A percentile compares a stretch with the other conserved stretches of the same genome.
Evolutionary conservation across 148 eudicot genomes (phyloP).

Genomic region (Camellia lanceoleosa): DNA sequence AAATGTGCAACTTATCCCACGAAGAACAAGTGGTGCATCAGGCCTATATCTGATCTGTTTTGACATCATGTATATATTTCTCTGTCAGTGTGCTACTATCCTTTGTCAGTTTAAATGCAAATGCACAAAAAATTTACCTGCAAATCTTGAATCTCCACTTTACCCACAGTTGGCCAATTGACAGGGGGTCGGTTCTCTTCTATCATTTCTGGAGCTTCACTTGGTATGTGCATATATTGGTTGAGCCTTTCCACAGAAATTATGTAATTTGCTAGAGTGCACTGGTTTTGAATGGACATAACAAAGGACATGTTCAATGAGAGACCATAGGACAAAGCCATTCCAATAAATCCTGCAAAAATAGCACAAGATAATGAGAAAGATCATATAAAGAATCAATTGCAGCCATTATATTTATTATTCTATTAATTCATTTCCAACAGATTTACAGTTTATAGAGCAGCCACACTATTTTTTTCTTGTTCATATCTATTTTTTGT

Average conservation of each 20-base stretch:
- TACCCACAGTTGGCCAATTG: slow-evolving; percentile 76
- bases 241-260: slow-evolving; percentile 83
- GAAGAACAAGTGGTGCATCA: slow-evolving; percentile 18
- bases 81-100: background rate
- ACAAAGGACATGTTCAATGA: slow-evolving; percentile 71
- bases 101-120: background rate
- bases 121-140: slow-evolving; percentile 43
- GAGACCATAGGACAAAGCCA: slow-evolving; percentile 91
- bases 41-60: slow-evolving; percentile 20
- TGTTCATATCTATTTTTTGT: background rate
- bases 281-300: slow-evolving; percentile 71
- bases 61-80: background rate
- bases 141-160: slow-evolving; percentile 71
- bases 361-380: background rate
- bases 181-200: slow-evolving; percentile 60
- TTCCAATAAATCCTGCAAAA: slow-evolving; percentile 81
- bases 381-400: background rate
- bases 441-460: background rate
- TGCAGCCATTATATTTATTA: background rate
- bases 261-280: slow-evolving; percentile 67
- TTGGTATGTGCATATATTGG: slow-evolving; percentile 75
- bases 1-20: slow-evolving; percentile 20
- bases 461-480: background rate
- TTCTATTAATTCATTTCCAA: background rate
- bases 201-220: slow-evolving; percentile 78